Evolutionary conservation across 331 rosid genomes (phyloP), one percentile per base, ranked within the genome.

Genomic region (Arachis monticola): DNA sequence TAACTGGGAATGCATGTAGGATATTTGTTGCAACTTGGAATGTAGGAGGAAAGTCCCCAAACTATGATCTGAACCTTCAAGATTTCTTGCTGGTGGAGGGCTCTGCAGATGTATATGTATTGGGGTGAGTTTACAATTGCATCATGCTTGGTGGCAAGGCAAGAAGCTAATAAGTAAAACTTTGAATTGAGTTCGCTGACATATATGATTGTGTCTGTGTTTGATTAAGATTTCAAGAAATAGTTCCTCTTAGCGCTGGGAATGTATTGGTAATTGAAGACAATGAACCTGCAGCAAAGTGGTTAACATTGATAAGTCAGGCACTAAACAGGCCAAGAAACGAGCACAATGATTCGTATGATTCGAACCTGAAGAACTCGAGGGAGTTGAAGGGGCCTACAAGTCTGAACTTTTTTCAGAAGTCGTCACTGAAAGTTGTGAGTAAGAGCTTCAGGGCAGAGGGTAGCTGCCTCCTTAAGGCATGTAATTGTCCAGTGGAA

Each of bases 231-330:
- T 94, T 94, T 86, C 98, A 91, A 72, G 98, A 94, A 85, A 90
- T 94, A 44, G 98, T 94, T 64, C 98, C 98, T 31, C 79, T 94
- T 5, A 94, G 93, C 70, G 95, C 98, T 1, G 97, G 98, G 55
- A 94, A 94, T 51, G 93, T 94, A 59, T 56, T 94, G 14, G 98
- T 90, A 61, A 87, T 87, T 3, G 97, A 94, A 83, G 98, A 94
- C 88, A 91, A 91, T 63, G 98, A 94, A 78, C 98, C 98, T 1
- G 98, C 98, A 6, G 95, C 84, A 10, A 94, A 90, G 77, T 94
- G 98, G 98, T 67, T 94, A 7, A 64, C 83, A 35, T 84, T 94
- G 5, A 91, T 91, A 83, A 82, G 80, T 75, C 89, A 90, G 73
- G 94, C 98, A 46, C 85, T 94, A 3, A 94, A 94, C 67, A 80